These are phyloP conservation scores for Pseudogymnoascus pannorum DNA, from an alignment of 2,329 filamentous ascomycete species.

Conservation along the genomic window DNA sequence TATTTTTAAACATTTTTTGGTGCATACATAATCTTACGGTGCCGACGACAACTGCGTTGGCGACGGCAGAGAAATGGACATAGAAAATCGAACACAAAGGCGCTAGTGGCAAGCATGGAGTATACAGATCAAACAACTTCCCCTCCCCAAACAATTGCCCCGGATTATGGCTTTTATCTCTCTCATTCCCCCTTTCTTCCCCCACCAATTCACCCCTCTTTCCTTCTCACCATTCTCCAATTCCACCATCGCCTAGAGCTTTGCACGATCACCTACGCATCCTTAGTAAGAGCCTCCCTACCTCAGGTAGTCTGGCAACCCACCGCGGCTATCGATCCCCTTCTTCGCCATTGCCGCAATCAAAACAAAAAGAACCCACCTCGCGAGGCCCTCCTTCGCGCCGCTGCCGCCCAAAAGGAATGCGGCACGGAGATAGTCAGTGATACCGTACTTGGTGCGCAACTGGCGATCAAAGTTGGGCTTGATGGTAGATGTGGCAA, in stretches of 20 bases:
- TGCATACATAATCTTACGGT: constrained; percentile 1
- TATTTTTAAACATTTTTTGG: background rate
- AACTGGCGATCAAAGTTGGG: constrained; percentile 59
- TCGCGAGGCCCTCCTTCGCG: constrained; percentile 42
- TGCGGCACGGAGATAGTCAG: constrained; percentile 48
- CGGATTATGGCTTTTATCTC: background rate
- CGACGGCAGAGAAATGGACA: background rate
- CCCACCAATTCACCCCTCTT: background rate
- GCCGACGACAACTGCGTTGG: background rate
- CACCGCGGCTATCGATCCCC: constrained; percentile 10
- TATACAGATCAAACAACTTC: constrained; percentile 4
- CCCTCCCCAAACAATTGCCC: background rate
- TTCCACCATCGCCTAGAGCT: background rate
- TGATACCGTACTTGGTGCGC: constrained; percentile 41
- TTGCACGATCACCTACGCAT: background rate
- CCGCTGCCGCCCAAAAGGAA: constrained; percentile 44
- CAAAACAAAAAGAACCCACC: constrained; percentile 43
- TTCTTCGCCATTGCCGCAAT: constrained; percentile 19
- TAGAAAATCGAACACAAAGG: constrained; percentile 5
- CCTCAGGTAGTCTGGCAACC: constrained; percentile 9
- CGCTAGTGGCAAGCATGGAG: background rate
- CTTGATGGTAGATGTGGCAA: constrained; percentile 36
- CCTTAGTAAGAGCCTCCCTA: constrained; percentile 1
- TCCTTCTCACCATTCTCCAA: background rate
- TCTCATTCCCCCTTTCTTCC: background rate